These are phyloP conservation scores for Xylaria nigripes DNA, from an alignment of 495 filamentous ascomycete genomes.

Conservation along the genomic window DNA sequence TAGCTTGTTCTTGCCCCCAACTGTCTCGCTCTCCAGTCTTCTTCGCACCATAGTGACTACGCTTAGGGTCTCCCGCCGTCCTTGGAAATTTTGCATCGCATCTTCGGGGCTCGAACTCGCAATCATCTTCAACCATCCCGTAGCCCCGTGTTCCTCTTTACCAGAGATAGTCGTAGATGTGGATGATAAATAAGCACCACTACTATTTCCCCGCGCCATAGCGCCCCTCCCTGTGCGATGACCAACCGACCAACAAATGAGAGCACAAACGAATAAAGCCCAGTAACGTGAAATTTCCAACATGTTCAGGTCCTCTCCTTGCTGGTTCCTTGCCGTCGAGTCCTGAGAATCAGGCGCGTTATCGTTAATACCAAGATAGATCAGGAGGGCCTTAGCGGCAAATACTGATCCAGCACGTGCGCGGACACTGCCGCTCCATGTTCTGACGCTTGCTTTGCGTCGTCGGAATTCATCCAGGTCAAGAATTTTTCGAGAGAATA, in stretches of 20 bases:
- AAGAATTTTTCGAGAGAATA: slow-evolving; percentile 38
- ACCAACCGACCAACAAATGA: slow-evolving; percentile 40
- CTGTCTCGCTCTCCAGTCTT: slow-evolving; percentile 33
- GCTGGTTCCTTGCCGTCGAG: slow-evolving; percentile 1
- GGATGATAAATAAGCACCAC: slow-evolving; percentile 7
- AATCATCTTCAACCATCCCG: slow-evolving; percentile 21
- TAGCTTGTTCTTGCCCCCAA: slow-evolving; percentile 31
- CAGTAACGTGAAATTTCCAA: slow-evolving; percentile 41
- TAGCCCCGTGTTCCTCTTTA: slow-evolving; percentile 15
- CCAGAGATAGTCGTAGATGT: background rate
- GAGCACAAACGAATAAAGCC: slow-evolving; percentile 39
- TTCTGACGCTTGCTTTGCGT: slow-evolving; percentile 30
- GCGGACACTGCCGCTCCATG: slow-evolving; percentile 25
- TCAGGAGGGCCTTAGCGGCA: slow-evolving; percentile 23
- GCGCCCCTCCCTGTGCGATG: slow-evolving; percentile 21
- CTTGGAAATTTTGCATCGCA: slow-evolving; percentile 18
- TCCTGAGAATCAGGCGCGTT: slow-evolving; percentile 15
- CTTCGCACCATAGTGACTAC: slow-evolving; percentile 34
- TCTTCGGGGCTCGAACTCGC: slow-evolving; percentile 21
- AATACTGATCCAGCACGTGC: slow-evolving; percentile 15
- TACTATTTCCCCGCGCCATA: background rate
- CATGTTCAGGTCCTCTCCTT: slow-evolving; percentile 15
- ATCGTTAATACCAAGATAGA: slow-evolving; percentile 16
- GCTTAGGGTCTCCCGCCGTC: slow-evolving; percentile 26
- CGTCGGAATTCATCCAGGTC: slow-evolving; percentile 28